Percentiles rank a stretch among this genome's conserved stretches.
Conservation (phyloP, 371 early-diverging fungal species). For the Actinomucor elegans region DNA sequence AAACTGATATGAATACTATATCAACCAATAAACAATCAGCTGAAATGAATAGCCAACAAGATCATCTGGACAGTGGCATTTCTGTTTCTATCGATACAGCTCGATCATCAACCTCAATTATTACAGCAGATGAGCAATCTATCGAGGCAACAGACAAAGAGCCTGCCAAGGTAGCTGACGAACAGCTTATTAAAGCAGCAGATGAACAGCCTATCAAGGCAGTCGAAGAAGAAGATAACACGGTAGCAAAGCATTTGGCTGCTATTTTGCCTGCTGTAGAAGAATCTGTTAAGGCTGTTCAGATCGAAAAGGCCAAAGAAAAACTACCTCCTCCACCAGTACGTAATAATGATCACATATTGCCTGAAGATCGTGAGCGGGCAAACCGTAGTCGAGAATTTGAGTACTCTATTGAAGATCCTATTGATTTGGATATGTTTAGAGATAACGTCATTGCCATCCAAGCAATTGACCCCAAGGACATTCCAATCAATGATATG, state of each 20-base stretch:
- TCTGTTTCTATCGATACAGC: not conserved
- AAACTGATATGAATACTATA: too few species aligned
- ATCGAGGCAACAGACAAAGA: not conserved
- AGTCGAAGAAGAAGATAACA: not conserved
- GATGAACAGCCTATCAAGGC: not conserved
- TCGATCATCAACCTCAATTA: not conserved
- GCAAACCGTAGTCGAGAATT: constrained; percentile 18
- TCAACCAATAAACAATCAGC: too few species aligned
- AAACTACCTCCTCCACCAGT: not conserved
- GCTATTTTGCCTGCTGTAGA: constrained; percentile 27
- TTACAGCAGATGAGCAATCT: not conserved
- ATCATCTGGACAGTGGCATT: not conserved
- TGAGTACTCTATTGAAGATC: constrained; percentile 36
- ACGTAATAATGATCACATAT: not conserved
- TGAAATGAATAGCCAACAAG: too few species aligned
- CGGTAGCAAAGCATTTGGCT: constrained; percentile 12
- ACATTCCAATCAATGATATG: constrained; percentile 45
- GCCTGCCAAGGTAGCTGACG: not conserved
- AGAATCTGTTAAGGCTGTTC: constrained; percentile 2
- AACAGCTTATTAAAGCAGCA: not conserved
- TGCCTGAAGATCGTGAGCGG: constrained; percentile 11
- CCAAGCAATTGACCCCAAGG: constrained; percentile 37
- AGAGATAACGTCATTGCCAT: constrained; percentile 45
- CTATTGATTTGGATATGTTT: constrained; percentile 39
- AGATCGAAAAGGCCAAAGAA: not conserved